Evolutionary conservation across 305 asterid genomes (phyloP), one percentile per base, ranked within the genome.

Genomic region (Solanum hybrid): DNA sequence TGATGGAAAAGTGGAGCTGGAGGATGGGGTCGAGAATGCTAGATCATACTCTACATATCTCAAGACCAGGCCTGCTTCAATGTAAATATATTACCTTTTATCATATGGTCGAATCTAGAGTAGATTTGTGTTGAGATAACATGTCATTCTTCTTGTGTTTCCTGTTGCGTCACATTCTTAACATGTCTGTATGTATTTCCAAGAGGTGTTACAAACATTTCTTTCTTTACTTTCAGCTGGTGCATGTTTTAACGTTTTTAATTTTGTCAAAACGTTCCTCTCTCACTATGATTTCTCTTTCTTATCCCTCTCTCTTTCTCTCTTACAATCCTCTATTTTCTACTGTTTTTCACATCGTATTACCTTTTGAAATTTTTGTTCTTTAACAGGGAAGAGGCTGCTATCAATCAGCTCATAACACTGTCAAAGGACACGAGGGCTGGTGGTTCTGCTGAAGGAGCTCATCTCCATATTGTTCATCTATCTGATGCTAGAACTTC

Each of bases 391-490:
- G 99, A 97, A 92, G 98, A 94, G 92, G 96, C 94, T 40, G 99
- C 99, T 72, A 92, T 97, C 86, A 94, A 93, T 91, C 98, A 95
- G 92, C 99, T 97, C 71, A 38, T 95, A 85, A 90, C 93, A 12
- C 90, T 94, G 86, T 90, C 97, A 7, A 93, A 92, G 89, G 94
- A 95, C 90, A 95, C 99, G 10, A 90, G 94, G 90, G 86, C 90
- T 5, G 99, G 99, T 86, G 98, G 98, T 73, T 82, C 95, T 80
- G 94, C 97, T 42, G 99, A 97, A 92, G 99, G 99, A 80, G 98
- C 98, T 89, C 98, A 97, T 91, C 98, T 97, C 87, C 99, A 97
- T 92, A 92, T 97, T 87, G 99, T 97, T 91, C 99, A 97, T 92
- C 92, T 97, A 75, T 92, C 98, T 14, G 99, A 96, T 94, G 94